Evolutionary conservation across 208 protist genomes (phyloP).

Genomic region (Vickermania spadyakhi): DNA sequence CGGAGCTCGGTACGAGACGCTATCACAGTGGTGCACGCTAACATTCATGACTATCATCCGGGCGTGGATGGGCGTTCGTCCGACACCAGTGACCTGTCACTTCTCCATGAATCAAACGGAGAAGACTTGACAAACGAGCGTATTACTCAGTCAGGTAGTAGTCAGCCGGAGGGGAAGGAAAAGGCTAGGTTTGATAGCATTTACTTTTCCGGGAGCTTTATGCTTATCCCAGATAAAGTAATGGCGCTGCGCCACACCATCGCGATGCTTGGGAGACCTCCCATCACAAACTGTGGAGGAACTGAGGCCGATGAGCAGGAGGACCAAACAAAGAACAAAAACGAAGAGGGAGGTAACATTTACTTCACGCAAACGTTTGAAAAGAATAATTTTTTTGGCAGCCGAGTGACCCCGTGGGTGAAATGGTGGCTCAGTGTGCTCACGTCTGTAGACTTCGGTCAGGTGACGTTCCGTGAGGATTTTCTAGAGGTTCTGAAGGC

Average conservation of each 20-base stretch:
- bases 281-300: no score
- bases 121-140: no score
- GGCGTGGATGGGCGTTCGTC: no score
- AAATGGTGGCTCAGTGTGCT: slow-evolving; percentile 44
- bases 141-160: no score
- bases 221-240: slow-evolving; percentile 48
- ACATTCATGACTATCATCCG: slow-evolving; percentile 60
- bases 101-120: no score
- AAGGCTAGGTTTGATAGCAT: slow-evolving; percentile 51
- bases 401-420: slow-evolving; percentile 38
- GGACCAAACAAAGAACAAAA: no score
- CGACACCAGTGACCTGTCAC: no score
- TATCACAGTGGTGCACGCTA: slow-evolving; percentile 37
- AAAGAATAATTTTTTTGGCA: slow-evolving; percentile 37
- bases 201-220: slow-evolving; percentile 81
- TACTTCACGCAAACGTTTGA: slow-evolving; percentile 83
- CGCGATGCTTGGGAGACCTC: slow-evolving; percentile 46
- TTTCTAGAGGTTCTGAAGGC: slow-evolving; percentile 35
- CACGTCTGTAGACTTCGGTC: slow-evolving; percentile 78
- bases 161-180: slow-evolving; percentile 18
- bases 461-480: slow-evolving; percentile 74
- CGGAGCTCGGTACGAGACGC: slow-evolving; percentile 27
- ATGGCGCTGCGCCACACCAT: slow-evolving; percentile 51
- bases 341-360: slow-evolving; percentile 35
- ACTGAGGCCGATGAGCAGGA: no score